Conservation (phyloP, 495 filamentous ascomycete genomes). For the Neurospora tetrasperma region DNA sequence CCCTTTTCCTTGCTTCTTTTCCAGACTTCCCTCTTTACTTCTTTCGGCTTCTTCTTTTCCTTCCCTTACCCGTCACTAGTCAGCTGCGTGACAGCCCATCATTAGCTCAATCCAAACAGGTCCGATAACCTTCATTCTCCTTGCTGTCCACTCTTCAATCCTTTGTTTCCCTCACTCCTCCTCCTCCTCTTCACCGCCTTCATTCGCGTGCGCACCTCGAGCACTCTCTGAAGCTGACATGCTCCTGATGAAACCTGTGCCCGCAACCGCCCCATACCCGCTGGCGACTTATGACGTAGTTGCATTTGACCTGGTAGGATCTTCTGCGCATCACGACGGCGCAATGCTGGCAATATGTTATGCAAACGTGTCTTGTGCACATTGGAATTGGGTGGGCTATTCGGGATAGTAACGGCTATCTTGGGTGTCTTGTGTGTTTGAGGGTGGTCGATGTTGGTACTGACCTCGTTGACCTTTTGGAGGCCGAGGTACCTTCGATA, state of each 20-base stretch:
- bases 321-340: neutral
- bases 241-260: neutral
- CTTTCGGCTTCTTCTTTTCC: neutral
- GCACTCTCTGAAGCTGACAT: neutral
- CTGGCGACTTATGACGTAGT: neutral
- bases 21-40: neutral
- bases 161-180: neutral
- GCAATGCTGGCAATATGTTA: neutral
- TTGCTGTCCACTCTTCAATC: neutral
- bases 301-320: neutral
- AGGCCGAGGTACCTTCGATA: neutral
- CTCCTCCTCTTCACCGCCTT: neutral
- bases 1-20: neutral
- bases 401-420: neutral
- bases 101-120: neutral
- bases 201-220: neutral
- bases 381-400: neutral
- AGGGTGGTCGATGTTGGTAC: neutral
- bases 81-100: neutral
- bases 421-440: neutral
- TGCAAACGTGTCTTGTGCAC: neutral
- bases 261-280: neutral
- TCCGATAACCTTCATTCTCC: neutral
- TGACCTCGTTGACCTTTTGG: neutral
- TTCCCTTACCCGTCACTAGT: neutral